These are phyloP conservation scores for Phylloporus sp. DNA, from an alignment of 768 basidiomycete genomes.

Conservation along the genomic window DNA sequence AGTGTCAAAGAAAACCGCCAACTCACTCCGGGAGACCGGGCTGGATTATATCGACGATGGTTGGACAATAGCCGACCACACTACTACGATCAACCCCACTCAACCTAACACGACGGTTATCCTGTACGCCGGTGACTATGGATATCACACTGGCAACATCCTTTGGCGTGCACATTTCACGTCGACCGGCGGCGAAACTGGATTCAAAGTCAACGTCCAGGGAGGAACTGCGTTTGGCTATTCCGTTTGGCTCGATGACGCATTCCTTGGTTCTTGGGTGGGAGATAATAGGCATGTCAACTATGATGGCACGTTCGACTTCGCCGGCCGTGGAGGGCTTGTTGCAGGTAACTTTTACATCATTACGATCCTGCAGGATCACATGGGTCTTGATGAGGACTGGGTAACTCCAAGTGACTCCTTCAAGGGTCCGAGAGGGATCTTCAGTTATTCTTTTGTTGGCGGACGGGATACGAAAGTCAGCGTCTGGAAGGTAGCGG, in stretches of 20 bases:
- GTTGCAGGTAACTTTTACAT: conserved; percentile 33
- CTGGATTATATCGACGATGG: conserved; percentile 36
- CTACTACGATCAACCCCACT: conserved; percentile 39
- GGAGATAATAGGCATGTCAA: conserved; percentile 15
- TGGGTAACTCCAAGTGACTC: conserved; percentile 38
- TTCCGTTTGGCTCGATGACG: conserved; percentile 45
- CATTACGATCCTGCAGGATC: conserved; percentile 49
- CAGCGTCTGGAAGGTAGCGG: conserved; percentile 44
- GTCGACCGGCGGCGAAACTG: conserved; percentile 42
- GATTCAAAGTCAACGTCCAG: conserved; percentile 35
- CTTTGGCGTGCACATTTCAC: conserved; percentile 49
- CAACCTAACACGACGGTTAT: conserved; percentile 36
- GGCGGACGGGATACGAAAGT: conserved; percentile 38
- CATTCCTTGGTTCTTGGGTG: conserved; percentile 41
- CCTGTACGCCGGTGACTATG: conserved; percentile 47
- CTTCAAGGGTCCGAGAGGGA: conserved; percentile 47
- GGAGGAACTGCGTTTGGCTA: conserved; percentile 48
- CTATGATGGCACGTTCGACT: conserved; percentile 15
- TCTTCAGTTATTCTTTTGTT: conserved; percentile 42
- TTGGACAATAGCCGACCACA: conserved; percentile 42
- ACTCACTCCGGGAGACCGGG: conserved; percentile 35
- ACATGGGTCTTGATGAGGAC: conserved; percentile 49
- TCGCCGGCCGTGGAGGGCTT: conserved; percentile 1
- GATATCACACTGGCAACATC: conserved; percentile 48
- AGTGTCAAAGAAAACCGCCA: conserved; percentile 17